Base-by-base conservation (phyloP, 768 basidiomycete species). In the Xerocomellus chrysenteron region DNA sequence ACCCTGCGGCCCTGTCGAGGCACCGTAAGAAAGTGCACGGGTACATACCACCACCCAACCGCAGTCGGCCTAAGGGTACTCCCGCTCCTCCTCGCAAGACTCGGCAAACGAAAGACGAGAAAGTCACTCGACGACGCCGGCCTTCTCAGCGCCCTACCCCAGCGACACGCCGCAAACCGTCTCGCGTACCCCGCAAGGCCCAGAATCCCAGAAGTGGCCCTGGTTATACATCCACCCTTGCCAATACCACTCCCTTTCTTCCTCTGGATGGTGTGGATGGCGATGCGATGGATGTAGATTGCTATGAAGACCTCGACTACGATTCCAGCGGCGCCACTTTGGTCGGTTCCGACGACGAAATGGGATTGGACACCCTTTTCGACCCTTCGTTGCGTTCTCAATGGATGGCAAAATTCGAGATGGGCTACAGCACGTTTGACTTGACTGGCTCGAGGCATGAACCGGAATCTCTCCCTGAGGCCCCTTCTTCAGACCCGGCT, bases 1-100 rank as follows among this genome's bases (percentile, higher is more conserved):
- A 71, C 41, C 67, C 71, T 12, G 67, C 69, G 0, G 55, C 65
- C 33, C 44, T 73, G 8, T 57, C 69, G 6, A 68, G 53, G 44
- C 67, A 73, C 47, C 59, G 71, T 8, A 62, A 65, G 43, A 50
- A 44, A 14, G 19, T 21, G 17, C 71, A 73, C 17, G 63, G 54
- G 1, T 57, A 71, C 37, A 19, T 61, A 14, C 65, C 71, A 9
- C 52, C 47, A 2, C 42, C 43, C 6, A 46, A 41, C 42, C 66
- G 57, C 17, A 4, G 37, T 30, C 52, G 54, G 6, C n/a, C 19
- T 11, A 46, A 13, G 1, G 19, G 5, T 32, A 16, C 3, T 35
- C 5, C 46, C 5, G 7, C 33, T 8, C 3, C 30, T 5, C 24
- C 30, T n/a, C 40, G 45, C 33, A 21, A 43, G 2, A 17, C 35